Base-by-base conservation (phyloP, 2,329 filamentous ascomycete species). In the Septoria petroselini region DNA sequence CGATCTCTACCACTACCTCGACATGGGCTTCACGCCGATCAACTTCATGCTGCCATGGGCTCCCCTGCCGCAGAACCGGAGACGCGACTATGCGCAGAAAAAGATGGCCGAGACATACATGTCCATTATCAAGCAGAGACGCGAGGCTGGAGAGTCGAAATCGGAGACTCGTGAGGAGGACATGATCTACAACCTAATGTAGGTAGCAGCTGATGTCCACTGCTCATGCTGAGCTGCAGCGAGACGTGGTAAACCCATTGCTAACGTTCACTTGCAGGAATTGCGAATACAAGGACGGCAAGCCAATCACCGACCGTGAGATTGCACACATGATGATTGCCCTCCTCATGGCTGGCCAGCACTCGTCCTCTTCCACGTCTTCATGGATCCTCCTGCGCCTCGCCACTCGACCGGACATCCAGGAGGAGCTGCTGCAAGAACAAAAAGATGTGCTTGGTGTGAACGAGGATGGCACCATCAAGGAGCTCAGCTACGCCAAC, bases 271-370 rank as follows among this genome's bases (percentile, higher is more conserved):
- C 11, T n/a, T 33, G 14, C 14, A 35, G 33, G 35, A 82, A 82
- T 61, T 88, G 84, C 62, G 78, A 75, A 18, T 95, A 95, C 79
- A 95, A 94, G 75, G 81, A 91, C 61, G 89, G 88, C 60, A 82
- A 75, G 31, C 76, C 76, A 4, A 78, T 94, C n/a, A 85, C 89
- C 12, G 89, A 95, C 65, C 78, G 85, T 63, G 88, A 95, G 70
- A 80, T 94, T 51, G 88, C 89, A 17, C 86, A 93, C 72, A 91
- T 95, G 81, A 91, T 95, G 87, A 95, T 95, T 70, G 88, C 88
- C 4, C 79, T 95, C 17, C 81, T 95, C 55, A 94, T 95, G 88
- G 89, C 88, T 52, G 89, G 89, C 48, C 89, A 95, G 68, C 89
- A 95, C 74, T 91, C 86, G 2, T 91, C 88, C 2, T 88, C 88